Evolutionary conservation across 139 green algal genomes (phyloP).

Genomic region (Chlorella sp.): DNA sequence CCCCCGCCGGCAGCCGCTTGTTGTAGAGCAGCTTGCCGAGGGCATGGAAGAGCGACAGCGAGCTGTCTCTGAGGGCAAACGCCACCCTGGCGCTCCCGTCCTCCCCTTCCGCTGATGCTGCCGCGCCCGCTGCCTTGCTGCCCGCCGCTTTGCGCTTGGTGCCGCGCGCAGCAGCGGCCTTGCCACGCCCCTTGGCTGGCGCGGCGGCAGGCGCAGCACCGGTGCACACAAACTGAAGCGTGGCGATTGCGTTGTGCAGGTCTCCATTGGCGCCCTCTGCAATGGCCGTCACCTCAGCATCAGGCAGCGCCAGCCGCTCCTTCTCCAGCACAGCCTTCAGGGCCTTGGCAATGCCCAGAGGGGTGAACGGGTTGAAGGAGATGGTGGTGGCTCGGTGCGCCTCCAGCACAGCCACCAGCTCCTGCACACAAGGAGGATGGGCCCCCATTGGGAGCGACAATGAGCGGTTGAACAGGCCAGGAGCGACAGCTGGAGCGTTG

Average conservation of each 20-base stretch:
- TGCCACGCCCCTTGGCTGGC: not conserved
- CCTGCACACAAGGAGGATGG: conserved; percentile 55
- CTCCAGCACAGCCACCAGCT: conserved; percentile 64
- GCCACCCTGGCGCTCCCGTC: not conserved
- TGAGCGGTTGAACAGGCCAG: too few species aligned
- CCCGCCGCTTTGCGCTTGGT: conserved; percentile 6
- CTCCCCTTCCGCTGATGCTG: not conserved
- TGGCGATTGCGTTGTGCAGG: conserved; percentile 54
- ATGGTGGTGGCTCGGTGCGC: conserved; percentile 54
- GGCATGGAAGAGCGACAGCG: conserved; percentile 78
- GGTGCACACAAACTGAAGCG: conserved; percentile 54
- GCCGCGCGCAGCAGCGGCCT: not conserved
- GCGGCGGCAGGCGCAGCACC: not conserved
- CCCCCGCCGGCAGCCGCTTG: conserved; percentile 57
- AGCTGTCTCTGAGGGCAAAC: conserved; percentile 54
- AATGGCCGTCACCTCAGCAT: conserved; percentile 34
- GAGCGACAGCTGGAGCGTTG: too few species aligned
- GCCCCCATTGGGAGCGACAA: too few species aligned
- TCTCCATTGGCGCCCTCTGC: conserved; percentile 52
- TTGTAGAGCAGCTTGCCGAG: conserved; percentile 90
- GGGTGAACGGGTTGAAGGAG: conserved; percentile 76
- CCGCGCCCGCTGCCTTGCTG: too few species aligned
- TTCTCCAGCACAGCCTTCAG: conserved; percentile 37
- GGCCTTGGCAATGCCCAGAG: conserved; percentile 38
- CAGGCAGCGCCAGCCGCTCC: conserved; percentile 32